These are phyloP conservation scores for Metarhizium humberi DNA, from an alignment of 2,329 filamentous ascomycete species.

Conservation along the genomic window DNA sequence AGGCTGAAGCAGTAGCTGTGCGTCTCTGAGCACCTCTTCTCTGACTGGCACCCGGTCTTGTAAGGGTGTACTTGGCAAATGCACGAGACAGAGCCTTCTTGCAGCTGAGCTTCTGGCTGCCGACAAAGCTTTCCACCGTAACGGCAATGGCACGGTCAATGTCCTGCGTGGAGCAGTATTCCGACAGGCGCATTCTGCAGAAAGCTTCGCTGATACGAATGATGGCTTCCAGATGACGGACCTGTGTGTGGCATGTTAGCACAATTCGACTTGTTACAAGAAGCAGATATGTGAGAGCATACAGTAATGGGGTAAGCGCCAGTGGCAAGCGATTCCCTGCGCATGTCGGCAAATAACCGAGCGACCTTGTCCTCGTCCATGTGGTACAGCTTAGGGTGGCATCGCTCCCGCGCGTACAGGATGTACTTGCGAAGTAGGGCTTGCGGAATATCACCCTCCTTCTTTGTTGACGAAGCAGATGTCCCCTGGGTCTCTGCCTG, in stretches of 20 bases:
- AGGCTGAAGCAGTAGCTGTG: conserved; percentile 12
- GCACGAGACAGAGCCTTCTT: conserved; percentile 92
- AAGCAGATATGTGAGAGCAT: conserved; percentile 28
- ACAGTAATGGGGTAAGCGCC: conserved; percentile 97
- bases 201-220: conserved; percentile 93
- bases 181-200: conserved; percentile 95
- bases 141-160: conserved; percentile 97
- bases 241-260: conserved; percentile 39
- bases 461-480: conserved; percentile 13
- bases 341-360: conserved; percentile 90
- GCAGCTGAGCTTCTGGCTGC: conserved; percentile 92
- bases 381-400: conserved; percentile 86
- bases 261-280: not conserved
- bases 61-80: conserved; percentile 85
- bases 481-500: conserved; percentile 24
- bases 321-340: conserved; percentile 82
- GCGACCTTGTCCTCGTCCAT: conserved; percentile 98
- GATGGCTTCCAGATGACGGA: conserved; percentile 94
- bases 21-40: conserved; percentile 14
- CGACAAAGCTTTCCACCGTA: conserved; percentile 91
- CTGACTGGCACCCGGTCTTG: conserved; percentile 32
- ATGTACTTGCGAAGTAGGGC: conserved; percentile 94
- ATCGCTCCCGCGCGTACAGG: conserved; percentile 83
- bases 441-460: conserved; percentile 72
- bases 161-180: conserved; percentile 83